These are phyloP conservation scores for Leptomonas seymouri DNA, from an alignment of 208 protist species.

Conservation along the genomic window DNA sequence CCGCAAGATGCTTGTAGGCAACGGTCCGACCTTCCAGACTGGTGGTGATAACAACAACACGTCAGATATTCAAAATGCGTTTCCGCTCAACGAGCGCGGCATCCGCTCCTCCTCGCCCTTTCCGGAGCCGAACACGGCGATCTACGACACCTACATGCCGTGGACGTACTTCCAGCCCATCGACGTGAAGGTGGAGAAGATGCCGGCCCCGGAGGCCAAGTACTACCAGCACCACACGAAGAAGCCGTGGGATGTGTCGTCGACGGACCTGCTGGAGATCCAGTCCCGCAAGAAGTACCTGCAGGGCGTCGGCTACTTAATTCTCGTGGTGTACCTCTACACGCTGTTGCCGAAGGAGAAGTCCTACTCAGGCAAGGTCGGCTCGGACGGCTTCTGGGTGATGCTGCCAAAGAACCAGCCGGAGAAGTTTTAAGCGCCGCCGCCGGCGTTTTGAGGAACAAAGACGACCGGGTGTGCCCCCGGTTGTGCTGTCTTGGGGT, in stretches of 20 bases:
- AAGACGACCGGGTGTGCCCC: no score
- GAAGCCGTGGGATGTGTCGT: constrained; percentile 88
- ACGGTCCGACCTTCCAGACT: constrained; percentile 88
- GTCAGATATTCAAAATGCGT: constrained; percentile 80
- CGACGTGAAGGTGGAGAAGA: constrained; percentile 85
- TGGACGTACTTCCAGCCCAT: constrained; percentile 94
- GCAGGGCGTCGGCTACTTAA: constrained; percentile 73
- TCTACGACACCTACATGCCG: constrained; percentile 88
- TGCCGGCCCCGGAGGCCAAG: constrained; percentile 85
- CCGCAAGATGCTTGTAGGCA: constrained; percentile 77
- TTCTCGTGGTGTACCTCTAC: constrained; percentile 77
- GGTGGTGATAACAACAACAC: constrained; percentile 89
- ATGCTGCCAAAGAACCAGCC: constrained; percentile 88
- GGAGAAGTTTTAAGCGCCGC: constrained; percentile 74
- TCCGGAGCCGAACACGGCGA: constrained; percentile 89
- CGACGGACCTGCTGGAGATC: constrained; percentile 89
- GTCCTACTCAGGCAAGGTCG: constrained; percentile 82
- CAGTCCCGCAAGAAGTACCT: constrained; percentile 89
- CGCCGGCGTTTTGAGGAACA: neutral
- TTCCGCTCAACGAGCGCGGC: constrained; percentile 83
- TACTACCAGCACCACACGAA: constrained; percentile 92
- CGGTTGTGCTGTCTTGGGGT: neutral
- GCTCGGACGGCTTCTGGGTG: constrained; percentile 85
- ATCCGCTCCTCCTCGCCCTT: constrained; percentile 90
- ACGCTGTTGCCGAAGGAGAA: constrained; percentile 94